A percentile compares a stretch with the other conserved stretches of the same genome.
phyloP scores from a whole-genome alignment of 1,284 basidiomycete species.

The Trichosporon sp. region DNA sequence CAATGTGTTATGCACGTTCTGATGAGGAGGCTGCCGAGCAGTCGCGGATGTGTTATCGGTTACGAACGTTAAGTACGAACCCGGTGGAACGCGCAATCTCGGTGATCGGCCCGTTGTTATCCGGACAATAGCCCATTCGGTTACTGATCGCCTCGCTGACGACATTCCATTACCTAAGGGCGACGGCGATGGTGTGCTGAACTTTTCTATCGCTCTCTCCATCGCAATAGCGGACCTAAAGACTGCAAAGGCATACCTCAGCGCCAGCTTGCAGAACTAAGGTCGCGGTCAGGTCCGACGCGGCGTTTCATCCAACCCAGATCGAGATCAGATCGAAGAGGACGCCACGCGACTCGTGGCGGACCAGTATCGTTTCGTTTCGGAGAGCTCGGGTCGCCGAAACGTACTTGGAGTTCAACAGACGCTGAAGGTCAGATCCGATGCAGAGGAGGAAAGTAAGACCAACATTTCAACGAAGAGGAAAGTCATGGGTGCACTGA shows the following conservation, averaged over 20 bases:
- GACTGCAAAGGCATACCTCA: too few relatives aligned
- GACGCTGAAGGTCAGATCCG: too few relatives aligned
- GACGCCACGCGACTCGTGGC: not conserved
- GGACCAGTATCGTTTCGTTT: not conserved
- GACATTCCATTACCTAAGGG: not conserved
- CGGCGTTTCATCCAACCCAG: not conserved
- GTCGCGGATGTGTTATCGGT: not conserved
- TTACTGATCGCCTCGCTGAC: not conserved
- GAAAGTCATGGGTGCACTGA: too few relatives aligned
- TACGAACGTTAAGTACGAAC: not conserved
- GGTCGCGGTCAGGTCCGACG: too few relatives aligned
- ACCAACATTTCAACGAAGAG: too few relatives aligned
- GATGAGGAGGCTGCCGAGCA: not conserved
- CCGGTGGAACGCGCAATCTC: not conserved
- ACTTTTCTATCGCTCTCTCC: not conserved
- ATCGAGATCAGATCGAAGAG: not conserved
- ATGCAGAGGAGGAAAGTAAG: too few relatives aligned
- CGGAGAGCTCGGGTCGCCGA: not conserved
- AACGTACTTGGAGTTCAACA: too few relatives aligned
- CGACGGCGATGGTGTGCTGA: not conserved
- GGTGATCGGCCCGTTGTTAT: not conserved
- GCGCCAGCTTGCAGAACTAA: too few relatives aligned
- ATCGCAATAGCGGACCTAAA: not conserved
- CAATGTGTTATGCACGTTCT: not conserved
- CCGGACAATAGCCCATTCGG: not conserved